These are phyloP conservation scores for Solanum dulcamara DNA, from an alignment of 257 asterid species.

Conservation along the genomic window DNA sequence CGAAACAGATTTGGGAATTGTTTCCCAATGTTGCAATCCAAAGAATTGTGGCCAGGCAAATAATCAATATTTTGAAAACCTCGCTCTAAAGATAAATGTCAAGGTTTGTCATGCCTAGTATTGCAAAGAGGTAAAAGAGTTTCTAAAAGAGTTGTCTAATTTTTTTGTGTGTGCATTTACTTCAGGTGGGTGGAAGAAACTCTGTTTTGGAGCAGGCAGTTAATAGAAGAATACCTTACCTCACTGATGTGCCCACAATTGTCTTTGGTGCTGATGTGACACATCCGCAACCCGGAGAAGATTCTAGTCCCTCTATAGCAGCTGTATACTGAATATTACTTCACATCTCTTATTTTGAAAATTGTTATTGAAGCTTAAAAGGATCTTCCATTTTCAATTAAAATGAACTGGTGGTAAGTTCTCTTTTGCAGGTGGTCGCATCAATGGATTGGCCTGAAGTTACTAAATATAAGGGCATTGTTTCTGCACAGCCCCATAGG, in stretches of 20 bases:
- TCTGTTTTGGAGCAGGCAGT: conserved; percentile 37
- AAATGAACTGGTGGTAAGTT: not conserved
- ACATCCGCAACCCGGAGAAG: conserved; percentile 85
- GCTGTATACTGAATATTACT: conserved; percentile 31
- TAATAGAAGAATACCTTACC: conserved; percentile 6
- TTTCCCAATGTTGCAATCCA: conserved; percentile 79
- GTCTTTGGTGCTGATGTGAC: conserved; percentile 93
- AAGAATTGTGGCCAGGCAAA: conserved; percentile 1
- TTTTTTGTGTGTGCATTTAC: not conserved
- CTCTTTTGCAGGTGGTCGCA: conserved; percentile 66
- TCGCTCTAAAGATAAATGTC: conserved; percentile 66
- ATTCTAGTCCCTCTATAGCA: conserved; percentile 74
- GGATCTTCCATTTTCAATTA: not conserved
- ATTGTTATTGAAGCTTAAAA: not conserved
- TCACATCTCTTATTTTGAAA: not conserved
- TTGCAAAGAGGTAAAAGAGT: not conserved
- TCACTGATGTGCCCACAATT: conserved; percentile 54
- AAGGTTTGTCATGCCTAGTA: conserved; percentile 36
- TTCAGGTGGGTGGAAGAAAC: conserved; percentile 76
- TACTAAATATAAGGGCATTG: conserved; percentile 55
- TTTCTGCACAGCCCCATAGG: conserved; percentile 70
- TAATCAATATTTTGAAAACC: conserved; percentile 60
- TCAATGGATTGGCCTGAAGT: conserved; percentile 94
- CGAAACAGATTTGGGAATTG: conserved; percentile 79
- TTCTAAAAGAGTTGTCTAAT: not conserved